Base-by-base conservation (phyloP, 2,329 filamentous ascomycete genomes). In the Cryphonectria japonica region DNA sequence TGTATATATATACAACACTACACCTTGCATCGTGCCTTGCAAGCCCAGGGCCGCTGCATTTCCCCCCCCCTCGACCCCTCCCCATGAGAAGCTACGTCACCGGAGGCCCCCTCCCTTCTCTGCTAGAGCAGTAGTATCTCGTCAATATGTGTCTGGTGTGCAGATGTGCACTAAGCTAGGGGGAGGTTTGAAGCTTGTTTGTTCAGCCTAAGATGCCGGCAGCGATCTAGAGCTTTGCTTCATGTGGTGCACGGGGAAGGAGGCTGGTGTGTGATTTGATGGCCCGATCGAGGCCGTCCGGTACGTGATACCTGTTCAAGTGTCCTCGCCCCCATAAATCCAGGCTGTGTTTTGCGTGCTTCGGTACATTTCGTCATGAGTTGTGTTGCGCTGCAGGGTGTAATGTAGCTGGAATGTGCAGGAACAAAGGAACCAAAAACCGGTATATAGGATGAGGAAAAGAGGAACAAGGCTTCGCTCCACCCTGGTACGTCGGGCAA, bases 81-180 rank as follows among this genome's bases (percentile, higher is more conserved):
- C 22, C 22, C 46, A n/a, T 50, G 43, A 46, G 32, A 59, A 59
- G 59, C 57, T 68, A 68, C 67, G 67, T 67, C 65, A 67, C 65
- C 39, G 52, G 52, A 67, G 65, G 52, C 65, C 32, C 34, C 46
- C 46, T 50, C 46, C 22, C 22, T 22, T 46, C 43, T 46, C 43
- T 46, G 22, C 43, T 46, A 46, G 19, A 22, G 50, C 9, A 13
- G 46, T 66, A 19, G 50, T 19, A 34, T 67, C 64, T 34, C 9
- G 46, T 57, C 65, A 43, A 67, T 19, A 19, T 66, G n/a, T 32
- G 19, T 41, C 59, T n/a, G 34, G 54, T 52, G 37, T 22, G 5
- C 41, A 57, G 43, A 41, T 52, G 32, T 22, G 37, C 65, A 41
- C 52, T 57, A 66, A 34, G 14, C 62, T 29, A 26, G 32, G 57